phyloP scores from a whole-genome alignment of 257 asterid species.

The Pogostemon cablin region DNA sequence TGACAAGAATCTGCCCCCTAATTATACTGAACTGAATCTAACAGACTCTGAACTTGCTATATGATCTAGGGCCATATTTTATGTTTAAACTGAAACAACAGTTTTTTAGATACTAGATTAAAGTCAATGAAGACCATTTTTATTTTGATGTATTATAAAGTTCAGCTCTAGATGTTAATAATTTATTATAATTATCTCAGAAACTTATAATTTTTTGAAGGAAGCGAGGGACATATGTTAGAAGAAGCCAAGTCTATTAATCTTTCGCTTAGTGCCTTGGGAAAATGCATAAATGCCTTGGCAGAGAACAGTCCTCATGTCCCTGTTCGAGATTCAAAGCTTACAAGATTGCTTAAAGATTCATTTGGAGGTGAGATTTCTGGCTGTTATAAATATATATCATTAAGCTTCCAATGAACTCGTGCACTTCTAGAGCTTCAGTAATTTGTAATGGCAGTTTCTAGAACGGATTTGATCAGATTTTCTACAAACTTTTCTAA shows the following conservation, averaged over 20 bases:
- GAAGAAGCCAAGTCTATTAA: conserved; percentile 99
- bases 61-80: conserved; percentile 16
- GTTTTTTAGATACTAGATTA: conserved; percentile 19
- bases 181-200: conserved; percentile 31
- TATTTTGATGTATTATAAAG: conserved; percentile 22
- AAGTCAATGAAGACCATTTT: conserved; percentile 10
- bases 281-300: conserved; percentile 98
- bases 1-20: conserved; percentile 1
- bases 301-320: conserved; percentile 98
- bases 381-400: conserved; percentile 29
- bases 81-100: conserved; percentile 1
- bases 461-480: conserved; percentile 18
- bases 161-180: conserved; percentile 9
- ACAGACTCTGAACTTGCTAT: conserved; percentile 7
- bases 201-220: conserved; percentile 51
- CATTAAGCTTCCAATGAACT: conserved; percentile 19
- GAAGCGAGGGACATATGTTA: conserved; percentile 97
- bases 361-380: conserved; percentile 93
- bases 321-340: conserved; percentile 98
- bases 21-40: conserved; percentile 11
- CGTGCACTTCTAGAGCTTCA: conserved; percentile 18
- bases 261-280: conserved; percentile 95
- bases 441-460: conserved; percentile 26
- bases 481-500: not conserved
- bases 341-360: conserved; percentile 94